phyloP scores from a whole-genome alignment of 1,284 basidiomycete species.

The Leccinum laetum region DNA sequence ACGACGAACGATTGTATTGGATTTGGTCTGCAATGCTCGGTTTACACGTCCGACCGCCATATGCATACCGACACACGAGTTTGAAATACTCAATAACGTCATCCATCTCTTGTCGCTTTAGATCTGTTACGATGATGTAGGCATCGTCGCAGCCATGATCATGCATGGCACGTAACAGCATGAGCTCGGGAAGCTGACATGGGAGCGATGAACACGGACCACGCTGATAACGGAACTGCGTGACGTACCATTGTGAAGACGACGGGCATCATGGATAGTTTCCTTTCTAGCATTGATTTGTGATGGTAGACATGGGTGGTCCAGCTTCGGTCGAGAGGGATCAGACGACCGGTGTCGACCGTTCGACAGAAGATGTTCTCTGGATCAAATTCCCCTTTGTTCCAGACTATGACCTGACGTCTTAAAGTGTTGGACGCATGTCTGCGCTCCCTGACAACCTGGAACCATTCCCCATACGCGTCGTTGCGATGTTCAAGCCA shows the following conservation, averaged over 20 bases:
- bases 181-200: slow-evolving; percentile 66
- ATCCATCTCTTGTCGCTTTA: slow-evolving; percentile 76
- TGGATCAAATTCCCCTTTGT: slow-evolving; percentile 72
- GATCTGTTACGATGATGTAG: slow-evolving; percentile 72
- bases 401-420: slow-evolving; percentile 68
- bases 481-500: slow-evolving; percentile 77
- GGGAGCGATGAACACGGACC: slow-evolving; percentile 13
- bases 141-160: slow-evolving; percentile 75
- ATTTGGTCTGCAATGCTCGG: slow-evolving; percentile 64
- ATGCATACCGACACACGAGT: slow-evolving; percentile 61
- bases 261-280: slow-evolving; percentile 73
- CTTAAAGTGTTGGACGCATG: slow-evolving; percentile 48
- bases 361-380: slow-evolving; percentile 77
- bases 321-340: slow-evolving; percentile 77
- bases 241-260: slow-evolving; percentile 70
- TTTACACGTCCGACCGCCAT: slow-evolving; percentile 60
- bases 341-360: slow-evolving; percentile 70
- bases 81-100: slow-evolving; percentile 75
- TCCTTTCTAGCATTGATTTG: slow-evolving; percentile 67
- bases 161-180: slow-evolving; percentile 76
- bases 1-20: slow-evolving; percentile 58
- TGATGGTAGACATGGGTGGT: slow-evolving; percentile 77
- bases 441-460: slow-evolving; percentile 61
- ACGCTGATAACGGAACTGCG: slow-evolving; percentile 4
- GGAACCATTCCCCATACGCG: slow-evolving; percentile 74